Conservation (phyloP, 495 filamentous ascomycete genomes). For the Neurospora pannonica region DNA sequence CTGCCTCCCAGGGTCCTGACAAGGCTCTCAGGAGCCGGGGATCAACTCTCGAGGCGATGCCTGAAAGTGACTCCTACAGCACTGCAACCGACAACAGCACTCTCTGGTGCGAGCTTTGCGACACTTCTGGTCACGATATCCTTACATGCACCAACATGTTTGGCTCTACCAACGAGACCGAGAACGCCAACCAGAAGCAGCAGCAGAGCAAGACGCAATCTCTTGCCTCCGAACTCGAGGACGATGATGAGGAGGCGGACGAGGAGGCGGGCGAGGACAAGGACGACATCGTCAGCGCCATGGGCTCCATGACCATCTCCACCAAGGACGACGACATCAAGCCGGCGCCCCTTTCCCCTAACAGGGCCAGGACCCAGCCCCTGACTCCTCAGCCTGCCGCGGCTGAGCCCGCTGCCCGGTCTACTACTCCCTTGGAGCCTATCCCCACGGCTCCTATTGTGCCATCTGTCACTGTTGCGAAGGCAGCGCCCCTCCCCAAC, state of each 20-base stretch:
- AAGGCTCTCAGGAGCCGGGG: conserved; percentile 29
- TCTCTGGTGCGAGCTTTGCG: conserved; percentile 94
- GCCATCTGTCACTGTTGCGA: neutral
- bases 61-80: conserved; percentile 63
- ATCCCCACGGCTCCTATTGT: neutral
- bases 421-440: neutral
- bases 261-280: conserved; percentile 30
- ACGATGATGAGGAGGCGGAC: neutral
- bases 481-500: conserved; percentile 39
- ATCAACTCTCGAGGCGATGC: conserved; percentile 47
- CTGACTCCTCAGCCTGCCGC: conserved; percentile 41
- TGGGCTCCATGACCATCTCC: conserved; percentile 32
- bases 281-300: conserved; percentile 37
- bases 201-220: conserved; percentile 11
- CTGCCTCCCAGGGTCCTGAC: conserved; percentile 35
- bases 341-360: conserved; percentile 43
- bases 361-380: conserved; percentile 33
- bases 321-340: conserved; percentile 27
- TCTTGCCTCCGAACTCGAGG: neutral
- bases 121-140: conserved; percentile 88
- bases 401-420: conserved; percentile 16
- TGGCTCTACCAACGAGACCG: conserved; percentile 17
- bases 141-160: conserved; percentile 88
- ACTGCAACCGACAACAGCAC: conserved; percentile 62
- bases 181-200: conserved; percentile 17